Base-by-base conservation (phyloP, 441 rosid species). In the Syzygium syzygioides region DNA sequence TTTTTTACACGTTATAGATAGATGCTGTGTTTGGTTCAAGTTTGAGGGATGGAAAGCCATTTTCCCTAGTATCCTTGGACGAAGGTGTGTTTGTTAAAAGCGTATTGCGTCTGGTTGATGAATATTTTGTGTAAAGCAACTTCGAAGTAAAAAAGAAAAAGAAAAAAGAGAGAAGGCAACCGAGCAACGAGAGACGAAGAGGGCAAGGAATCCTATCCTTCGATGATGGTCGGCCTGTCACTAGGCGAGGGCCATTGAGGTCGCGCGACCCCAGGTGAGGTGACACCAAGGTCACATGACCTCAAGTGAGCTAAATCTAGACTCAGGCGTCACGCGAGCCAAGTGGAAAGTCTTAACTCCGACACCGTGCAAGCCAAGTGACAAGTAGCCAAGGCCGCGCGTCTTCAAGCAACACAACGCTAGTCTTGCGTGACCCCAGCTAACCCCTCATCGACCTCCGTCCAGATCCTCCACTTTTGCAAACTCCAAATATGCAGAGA, bases 361-460 rank as follows among this genome's bases (percentile, higher is more conserved):
- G 2, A 66, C 23, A 1, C 34, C 79, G 2, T 66, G 25, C 45
- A 4, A 18, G 45, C 23, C 79, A 32, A 32, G 79, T 11, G 3
- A 66, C 0, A 1, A 7, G 25, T 66, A 66, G 45, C 41, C 14
- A 19, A 66, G 25, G 79, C 45, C 25, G 1, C 3, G 45, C 4
- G 7, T 32, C 79, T 19, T 23, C 4, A 66, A 45, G 45, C 0
- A 3, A 66, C 5, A 13, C 3, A 11, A 6, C 4, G 7, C 45
- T 0, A 0, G 7, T 66, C 45, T 9, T 8, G 12, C 26, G 1
- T 2, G 14, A 37, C 28, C 14, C 0, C 30, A 37, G 2, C 7
- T 3, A 4, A 19, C 79, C 26, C 8, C 26, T 34, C 9, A 13
- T 7, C 1, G 14, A 14, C 9, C 0, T 71, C 18, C 4, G 1